Evolutionary conservation across 345 rosid species (phyloP).

Genomic region (Dovyalis caffra): DNA sequence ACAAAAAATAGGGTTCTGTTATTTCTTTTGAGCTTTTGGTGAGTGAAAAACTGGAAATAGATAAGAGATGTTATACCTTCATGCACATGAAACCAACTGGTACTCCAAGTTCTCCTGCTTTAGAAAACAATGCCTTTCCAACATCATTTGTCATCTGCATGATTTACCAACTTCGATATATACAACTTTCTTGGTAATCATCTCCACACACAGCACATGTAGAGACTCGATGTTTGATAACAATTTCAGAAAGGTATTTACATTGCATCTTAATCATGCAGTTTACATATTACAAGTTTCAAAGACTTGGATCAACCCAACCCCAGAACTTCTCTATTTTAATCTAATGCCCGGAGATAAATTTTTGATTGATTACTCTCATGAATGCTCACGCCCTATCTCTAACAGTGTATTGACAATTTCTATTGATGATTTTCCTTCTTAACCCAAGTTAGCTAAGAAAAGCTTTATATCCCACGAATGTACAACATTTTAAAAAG

Average conservation of each 20-base stretch:
- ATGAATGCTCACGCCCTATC: neutral
- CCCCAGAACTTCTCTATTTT: neutral
- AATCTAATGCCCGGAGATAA: neutral
- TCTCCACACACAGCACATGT: neutral
- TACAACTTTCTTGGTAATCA: neutral
- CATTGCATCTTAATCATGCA: neutral
- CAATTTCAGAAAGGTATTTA: neutral
- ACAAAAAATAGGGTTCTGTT: neutral
- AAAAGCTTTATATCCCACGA: neutral
- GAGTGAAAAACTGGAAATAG: neutral
- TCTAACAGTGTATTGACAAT: neutral
- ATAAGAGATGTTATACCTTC: constrained; percentile 51
- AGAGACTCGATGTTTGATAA: neutral
- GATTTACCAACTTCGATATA: constrained; percentile 5
- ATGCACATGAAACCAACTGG: constrained; percentile 96
- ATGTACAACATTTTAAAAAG: neutral
- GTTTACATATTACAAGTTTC: neutral
- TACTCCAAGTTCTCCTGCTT: constrained; percentile 84
- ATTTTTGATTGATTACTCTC: neutral
- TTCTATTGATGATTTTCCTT: neutral
- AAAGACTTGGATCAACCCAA: neutral
- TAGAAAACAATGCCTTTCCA: constrained; percentile 83
- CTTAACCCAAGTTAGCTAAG: neutral
- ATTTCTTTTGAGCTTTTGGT: neutral
- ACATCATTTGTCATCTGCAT: constrained; percentile 80